phyloP scores from a whole-genome alignment of 805 yeast species.

The Lipomyces spencermartinsiae region DNA sequence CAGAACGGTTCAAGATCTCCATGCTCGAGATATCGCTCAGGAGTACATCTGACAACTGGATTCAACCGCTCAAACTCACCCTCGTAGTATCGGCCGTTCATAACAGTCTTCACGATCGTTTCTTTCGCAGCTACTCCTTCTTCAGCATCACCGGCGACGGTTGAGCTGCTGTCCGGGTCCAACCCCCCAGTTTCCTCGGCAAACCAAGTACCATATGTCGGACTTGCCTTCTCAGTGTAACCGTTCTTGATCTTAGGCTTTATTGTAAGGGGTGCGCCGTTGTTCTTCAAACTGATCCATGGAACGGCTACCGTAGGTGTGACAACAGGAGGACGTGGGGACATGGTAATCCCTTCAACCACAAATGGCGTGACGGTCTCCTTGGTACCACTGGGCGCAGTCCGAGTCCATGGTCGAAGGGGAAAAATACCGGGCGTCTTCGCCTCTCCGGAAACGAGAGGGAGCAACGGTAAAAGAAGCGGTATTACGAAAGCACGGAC shows the following conservation, averaged over 20 bases:
- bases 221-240: slow-evolving; percentile 63
- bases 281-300: slow-evolving; percentile 79
- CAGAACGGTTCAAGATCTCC: slow-evolving; percentile 79
- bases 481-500: neutral
- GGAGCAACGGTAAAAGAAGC: slow-evolving; percentile 13
- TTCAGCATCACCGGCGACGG: slow-evolving; percentile 5
- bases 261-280: slow-evolving; percentile 81
- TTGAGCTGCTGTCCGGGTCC: neutral
- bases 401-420: slow-evolving; percentile 38
- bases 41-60: slow-evolving; percentile 86
- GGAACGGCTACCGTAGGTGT: slow-evolving; percentile 66
- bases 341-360: slow-evolving; percentile 66
- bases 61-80: slow-evolving; percentile 58
- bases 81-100: slow-evolving; percentile 23
- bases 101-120: slow-evolving; percentile 7
- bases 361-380: slow-evolving; percentile 72
- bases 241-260: slow-evolving; percentile 75
- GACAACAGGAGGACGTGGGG: slow-evolving; percentile 54
- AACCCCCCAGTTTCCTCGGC: slow-evolving; percentile 54
- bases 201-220: slow-evolving; percentile 79
- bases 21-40: slow-evolving; percentile 65
- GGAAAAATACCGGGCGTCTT: slow-evolving; percentile 34
- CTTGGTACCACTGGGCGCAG: slow-evolving; percentile 39
- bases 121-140: slow-evolving; percentile 7
- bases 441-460: slow-evolving; percentile 33